These are phyloP conservation scores for Rhodotorula sp. DNA, from an alignment of 1,284 basidiomycete genomes.

Conservation along the genomic window DNA sequence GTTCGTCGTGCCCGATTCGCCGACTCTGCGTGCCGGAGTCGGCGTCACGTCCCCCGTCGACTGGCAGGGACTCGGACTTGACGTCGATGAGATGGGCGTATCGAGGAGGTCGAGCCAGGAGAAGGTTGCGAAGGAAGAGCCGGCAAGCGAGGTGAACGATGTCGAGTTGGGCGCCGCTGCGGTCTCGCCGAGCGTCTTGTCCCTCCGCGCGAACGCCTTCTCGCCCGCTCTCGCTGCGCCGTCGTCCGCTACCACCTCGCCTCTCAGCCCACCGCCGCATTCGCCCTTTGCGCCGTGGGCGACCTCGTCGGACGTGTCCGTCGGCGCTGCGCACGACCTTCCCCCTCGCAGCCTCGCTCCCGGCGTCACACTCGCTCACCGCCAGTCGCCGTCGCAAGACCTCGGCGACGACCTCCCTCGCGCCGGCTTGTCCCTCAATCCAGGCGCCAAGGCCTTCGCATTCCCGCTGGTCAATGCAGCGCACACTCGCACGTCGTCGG, in stretches of 20 bases:
- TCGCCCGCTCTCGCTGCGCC: background rate
- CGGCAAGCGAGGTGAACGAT: background rate
- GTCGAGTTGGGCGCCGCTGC: background rate
- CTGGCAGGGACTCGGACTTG: conserved; percentile 33
- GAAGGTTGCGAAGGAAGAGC: background rate
- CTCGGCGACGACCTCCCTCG: conserved; percentile 53
- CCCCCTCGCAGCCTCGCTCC: background rate
- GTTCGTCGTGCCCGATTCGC: conserved; percentile 38
- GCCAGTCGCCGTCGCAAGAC: conserved; percentile 29
- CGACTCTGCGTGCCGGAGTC: conserved; percentile 24
- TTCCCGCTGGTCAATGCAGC: conserved; percentile 32
- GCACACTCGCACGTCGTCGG: conserved; percentile 24
- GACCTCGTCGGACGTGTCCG: background rate
- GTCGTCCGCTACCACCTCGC: conserved; percentile 22
- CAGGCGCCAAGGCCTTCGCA: conserved; percentile 76
- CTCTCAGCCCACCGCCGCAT: conserved; percentile 20
- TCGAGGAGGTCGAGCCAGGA: background rate
- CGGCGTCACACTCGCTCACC: conserved; percentile 9
- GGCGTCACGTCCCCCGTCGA: conserved; percentile 12
- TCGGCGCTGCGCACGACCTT: conserved; percentile 4
- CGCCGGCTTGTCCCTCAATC: conserved; percentile 61
- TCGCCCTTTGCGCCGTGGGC: conserved; percentile 33
- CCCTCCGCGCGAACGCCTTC: conserved; percentile 7
- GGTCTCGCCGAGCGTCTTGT: conserved; percentile 3
- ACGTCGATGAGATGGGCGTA: conserved; percentile 16